Base-by-base conservation (phyloP, 768 basidiomycete species). In the Piloderma croceum region DNA sequence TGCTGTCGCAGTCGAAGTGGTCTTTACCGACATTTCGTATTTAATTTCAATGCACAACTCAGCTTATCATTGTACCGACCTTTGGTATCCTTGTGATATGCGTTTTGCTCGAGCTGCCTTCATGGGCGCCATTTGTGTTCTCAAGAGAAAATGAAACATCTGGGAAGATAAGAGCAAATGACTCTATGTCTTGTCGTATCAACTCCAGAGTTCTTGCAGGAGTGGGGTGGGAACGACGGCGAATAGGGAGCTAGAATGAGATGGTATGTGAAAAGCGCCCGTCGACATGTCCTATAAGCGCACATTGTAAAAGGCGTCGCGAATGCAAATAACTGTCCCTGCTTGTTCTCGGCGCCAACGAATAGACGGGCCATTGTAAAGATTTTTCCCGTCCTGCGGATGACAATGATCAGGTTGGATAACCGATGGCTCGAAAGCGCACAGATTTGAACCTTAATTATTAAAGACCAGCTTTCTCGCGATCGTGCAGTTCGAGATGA, bases 261-360 rank as follows among this genome's bases (percentile, higher is more conserved):
- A 24, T 9, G 15, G 15, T 9, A 9, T 15, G 9, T 15, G 15
- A 9, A 9, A 29, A 29, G 10, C 10, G 27, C 9, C 20, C 24
- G 9, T 31, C 12, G 18, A 7, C 35, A 39, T 20, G 21, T 34
- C 50, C 21, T 44, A 39, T 20, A 45, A 33, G 34, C 29, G 31
- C 27, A 27, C 6, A 22, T 38, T 32, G 29, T 34, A 32, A 27
- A 36, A 99, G 3, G 88, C 81, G 58, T 97, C 94, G 17, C 88
- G 80, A 32, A 96, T 69, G 49, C 76, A 81, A 31, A 94, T 83
- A 9, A 76, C 80, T 5, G 93, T 96, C 3, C 94, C 94, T 2
- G 75, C 62, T 1, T 67, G 66, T 56, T 87, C 79, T 46, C 82
- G 70, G 42, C 79, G 72, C 81, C 89, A 86, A 17, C 87, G 77